These are phyloP conservation scores for Colletotrichum sp. DNA, from an alignment of 2,329 filamentous ascomycete genomes.

Conservation along the genomic window DNA sequence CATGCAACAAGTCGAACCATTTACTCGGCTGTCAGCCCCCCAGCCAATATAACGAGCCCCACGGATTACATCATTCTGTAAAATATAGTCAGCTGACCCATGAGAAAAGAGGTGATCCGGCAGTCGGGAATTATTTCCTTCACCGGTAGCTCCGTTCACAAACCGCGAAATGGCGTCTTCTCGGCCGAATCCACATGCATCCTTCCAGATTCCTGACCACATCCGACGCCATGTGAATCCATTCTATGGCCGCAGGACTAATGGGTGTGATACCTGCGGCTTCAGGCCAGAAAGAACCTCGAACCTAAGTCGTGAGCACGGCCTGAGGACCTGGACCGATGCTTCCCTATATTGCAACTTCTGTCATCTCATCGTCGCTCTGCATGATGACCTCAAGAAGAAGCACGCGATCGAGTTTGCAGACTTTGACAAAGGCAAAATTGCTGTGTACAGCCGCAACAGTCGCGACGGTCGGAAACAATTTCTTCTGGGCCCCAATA, in stretches of 20 bases:
- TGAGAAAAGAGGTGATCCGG: background rate
- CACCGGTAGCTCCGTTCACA: background rate
- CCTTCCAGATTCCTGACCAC: background rate
- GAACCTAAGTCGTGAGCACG: background rate
- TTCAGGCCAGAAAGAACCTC: background rate
- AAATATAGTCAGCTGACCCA: background rate
- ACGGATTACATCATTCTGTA: background rate
- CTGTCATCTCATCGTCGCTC: background rate
- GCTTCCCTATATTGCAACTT: background rate
- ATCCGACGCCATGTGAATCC: background rate
- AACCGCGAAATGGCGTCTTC: background rate
- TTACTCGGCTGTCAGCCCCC: background rate
- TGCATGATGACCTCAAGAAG: background rate
- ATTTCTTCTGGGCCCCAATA: background rate
- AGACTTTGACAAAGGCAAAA: background rate
- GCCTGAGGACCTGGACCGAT: background rate
- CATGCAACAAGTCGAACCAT: background rate
- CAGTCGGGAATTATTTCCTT: background rate
- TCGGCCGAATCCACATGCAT: background rate
- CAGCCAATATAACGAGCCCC: fast-evolving
- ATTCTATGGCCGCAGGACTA: background rate
- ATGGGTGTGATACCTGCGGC: background rate
- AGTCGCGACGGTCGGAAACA: fast-evolving
- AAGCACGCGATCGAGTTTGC: background rate
- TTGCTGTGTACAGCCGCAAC: background rate